Base-by-base conservation (phyloP, 257 asterid species). In the Haberlea rhodopensis region DNA sequence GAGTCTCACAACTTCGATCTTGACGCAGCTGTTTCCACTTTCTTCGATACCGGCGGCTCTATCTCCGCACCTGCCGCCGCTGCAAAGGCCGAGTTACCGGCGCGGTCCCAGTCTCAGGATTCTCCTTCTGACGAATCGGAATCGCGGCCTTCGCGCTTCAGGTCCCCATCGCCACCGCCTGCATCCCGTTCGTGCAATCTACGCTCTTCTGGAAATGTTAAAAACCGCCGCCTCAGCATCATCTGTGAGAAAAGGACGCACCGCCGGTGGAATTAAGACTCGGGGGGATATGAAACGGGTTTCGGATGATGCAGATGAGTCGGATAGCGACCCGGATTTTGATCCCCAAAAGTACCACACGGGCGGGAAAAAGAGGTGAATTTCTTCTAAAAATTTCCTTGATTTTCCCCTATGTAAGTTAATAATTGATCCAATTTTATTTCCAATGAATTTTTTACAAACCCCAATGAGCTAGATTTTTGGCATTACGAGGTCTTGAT, bases 11-110 rank as follows among this genome's bases (percentile, higher is more conserved):
- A 81, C 54, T 87, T 85, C 90, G 84, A 88, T 67, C 82, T 87
- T 53, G 96, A 85, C 70, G 81, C 95, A 81, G 96, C 96, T 68
- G 84, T 84, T 73, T 87, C 95, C 72, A 90, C 97, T 37, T 90
- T 73, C 84, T 76, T 87, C 69, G 96, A 90, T 57, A 60, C 74
- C 51, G 69, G 85, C 40, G 69, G 31, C 52, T 51, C 80, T 46
- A 37, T 60, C 60, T 62, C 58, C 49, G 63, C n/a, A n/a, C n/a
- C n/a, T n/a, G n/a, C 62, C 60, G 34, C 25, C 49, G 71, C 57
- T 19, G 56, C 73, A 21, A 77, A 20, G 5, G 64, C 2, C 1
- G 31, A 7, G 28, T 71, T 57, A 57, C 56, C 34, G 28, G 51
- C 72, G 25, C 80, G 60, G 56, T 51, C 85, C 20, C 74, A 76